Conservation (phyloP, 2,329 filamentous ascomycete species). For the Pseudogymnoascus sp. region DNA sequence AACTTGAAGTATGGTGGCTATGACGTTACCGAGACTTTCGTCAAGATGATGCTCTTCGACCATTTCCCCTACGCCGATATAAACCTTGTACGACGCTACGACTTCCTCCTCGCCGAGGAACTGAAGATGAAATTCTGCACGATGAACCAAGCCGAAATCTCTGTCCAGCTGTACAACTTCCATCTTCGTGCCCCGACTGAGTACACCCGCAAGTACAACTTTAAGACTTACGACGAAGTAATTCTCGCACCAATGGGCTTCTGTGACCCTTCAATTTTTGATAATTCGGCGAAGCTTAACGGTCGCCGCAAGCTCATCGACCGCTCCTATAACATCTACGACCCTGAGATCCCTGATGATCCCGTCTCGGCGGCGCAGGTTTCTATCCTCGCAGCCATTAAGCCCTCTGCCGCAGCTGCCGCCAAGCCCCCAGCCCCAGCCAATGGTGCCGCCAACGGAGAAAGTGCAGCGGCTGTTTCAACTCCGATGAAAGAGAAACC, state of each 20-base stretch:
- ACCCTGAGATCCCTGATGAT: constrained; percentile 79
- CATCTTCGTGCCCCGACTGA: constrained; percentile 82
- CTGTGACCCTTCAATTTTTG: constrained; percentile 82
- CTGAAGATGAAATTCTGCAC: constrained; percentile 90
- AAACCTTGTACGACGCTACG: constrained; percentile 81
- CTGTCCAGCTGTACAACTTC: constrained; percentile 81
- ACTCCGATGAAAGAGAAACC: constrained; percentile 56
- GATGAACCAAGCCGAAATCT: constrained; percentile 82
- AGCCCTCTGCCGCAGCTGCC: constrained; percentile 46
- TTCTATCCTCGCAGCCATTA: constrained; percentile 51
- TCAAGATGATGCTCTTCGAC: constrained; percentile 97
- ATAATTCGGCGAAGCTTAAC: constrained; percentile 69
- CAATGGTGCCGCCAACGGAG: constrained; percentile 20
- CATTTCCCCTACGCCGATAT: constrained; percentile 94
- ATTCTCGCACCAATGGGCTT: constrained; percentile 93
- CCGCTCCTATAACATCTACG: constrained; percentile 88
- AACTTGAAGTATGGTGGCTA: constrained; percentile 90
- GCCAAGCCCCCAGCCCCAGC: constrained; percentile 39
- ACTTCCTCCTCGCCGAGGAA: constrained; percentile 90
- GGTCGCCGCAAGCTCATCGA: constrained; percentile 75
- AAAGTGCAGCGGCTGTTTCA: constrained; percentile 41
- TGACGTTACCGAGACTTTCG: constrained; percentile 88
- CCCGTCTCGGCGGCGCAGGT: constrained; percentile 79
- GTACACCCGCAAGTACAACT: constrained; percentile 84
- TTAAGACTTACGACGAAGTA: constrained; percentile 96